A percentile compares a stretch with the other conserved stretches of the same genome.
Conservation (phyloP, 164 flowering plant species). For the Pachysandra terminalis region DNA sequence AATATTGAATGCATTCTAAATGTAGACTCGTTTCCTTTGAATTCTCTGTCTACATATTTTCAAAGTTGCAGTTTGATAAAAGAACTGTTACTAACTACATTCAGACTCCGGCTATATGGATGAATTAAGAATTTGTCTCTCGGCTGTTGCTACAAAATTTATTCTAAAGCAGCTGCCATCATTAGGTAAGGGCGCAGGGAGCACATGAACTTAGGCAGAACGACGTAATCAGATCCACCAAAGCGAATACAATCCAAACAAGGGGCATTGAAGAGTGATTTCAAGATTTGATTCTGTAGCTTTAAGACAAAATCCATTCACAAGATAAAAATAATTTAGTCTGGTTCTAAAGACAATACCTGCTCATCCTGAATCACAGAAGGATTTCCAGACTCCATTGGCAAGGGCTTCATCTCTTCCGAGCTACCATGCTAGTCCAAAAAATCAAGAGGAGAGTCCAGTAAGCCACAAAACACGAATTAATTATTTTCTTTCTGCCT, state of each 20-base stretch:
- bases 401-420: constrained; percentile 31
- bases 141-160: background rate
- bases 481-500: no score
- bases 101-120: no score
- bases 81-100: no score
- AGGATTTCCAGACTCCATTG: constrained; percentile 14
- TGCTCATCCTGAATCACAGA: constrained; percentile 18
- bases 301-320: background rate
- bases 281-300: no score
- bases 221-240: background rate
- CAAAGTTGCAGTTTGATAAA: no score
- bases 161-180: background rate
- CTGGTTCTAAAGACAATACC: constrained; percentile 15
- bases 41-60: no score
- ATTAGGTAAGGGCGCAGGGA: background rate
- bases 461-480: background rate
- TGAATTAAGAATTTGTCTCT: no score
- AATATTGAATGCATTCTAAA: no score
- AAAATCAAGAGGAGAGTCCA: constrained; percentile 1
- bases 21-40: no score
- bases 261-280: no score
- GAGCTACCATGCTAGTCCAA: constrained; percentile 30
- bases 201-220: background rate
- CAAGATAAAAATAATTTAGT: background rate
- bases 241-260: background rate